Evolutionary conservation across 1,139 yeast species (phyloP).

Genomic region (Komagataea norvegica): DNA sequence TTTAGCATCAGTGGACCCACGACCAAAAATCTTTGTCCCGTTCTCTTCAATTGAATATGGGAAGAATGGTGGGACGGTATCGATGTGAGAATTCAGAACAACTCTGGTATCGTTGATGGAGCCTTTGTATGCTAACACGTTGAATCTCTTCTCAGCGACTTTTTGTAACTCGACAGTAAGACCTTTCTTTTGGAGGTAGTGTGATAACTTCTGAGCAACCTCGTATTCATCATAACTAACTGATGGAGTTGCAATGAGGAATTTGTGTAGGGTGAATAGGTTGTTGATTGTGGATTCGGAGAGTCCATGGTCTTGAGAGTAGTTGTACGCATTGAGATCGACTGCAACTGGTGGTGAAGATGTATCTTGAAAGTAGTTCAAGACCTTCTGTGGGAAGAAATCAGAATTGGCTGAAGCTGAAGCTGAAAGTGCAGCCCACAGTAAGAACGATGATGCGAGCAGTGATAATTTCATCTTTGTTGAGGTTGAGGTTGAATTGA

Average conservation of each 20-base stretch:
- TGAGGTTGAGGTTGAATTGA: no score
- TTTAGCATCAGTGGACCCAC: slow-evolving; percentile 65
- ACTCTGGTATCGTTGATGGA: slow-evolving; percentile 40
- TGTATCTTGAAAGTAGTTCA: no score
- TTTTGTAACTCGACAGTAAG: slow-evolving; percentile 45
- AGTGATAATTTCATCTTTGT: no score
- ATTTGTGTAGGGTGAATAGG: slow-evolving; percentile 11
- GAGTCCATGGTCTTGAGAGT: no score
- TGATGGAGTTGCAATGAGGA: slow-evolving; percentile 11
- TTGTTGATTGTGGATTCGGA: slow-evolving; percentile 6
- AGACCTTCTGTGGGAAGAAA: no score
- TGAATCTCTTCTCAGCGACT: slow-evolving; percentile 38
- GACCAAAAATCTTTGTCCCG: slow-evolving; percentile 49
- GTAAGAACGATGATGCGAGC: no score
- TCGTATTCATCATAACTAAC: slow-evolving; percentile 10
- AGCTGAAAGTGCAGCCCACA: no score
- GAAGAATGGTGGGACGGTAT: slow-evolving; percentile 67
- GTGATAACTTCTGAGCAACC: slow-evolving; percentile 7
- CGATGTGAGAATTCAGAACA: slow-evolving; percentile 59
- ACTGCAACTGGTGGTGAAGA: no score
- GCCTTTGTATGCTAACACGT: slow-evolving; percentile 49
- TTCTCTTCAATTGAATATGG: slow-evolving; percentile 39
- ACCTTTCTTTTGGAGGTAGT: slow-evolving; percentile 37
- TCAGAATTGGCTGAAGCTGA: no score
- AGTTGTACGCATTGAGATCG: no score